Conservation (phyloP, 306 rosid genomes). For the Inga laurina region DNA sequence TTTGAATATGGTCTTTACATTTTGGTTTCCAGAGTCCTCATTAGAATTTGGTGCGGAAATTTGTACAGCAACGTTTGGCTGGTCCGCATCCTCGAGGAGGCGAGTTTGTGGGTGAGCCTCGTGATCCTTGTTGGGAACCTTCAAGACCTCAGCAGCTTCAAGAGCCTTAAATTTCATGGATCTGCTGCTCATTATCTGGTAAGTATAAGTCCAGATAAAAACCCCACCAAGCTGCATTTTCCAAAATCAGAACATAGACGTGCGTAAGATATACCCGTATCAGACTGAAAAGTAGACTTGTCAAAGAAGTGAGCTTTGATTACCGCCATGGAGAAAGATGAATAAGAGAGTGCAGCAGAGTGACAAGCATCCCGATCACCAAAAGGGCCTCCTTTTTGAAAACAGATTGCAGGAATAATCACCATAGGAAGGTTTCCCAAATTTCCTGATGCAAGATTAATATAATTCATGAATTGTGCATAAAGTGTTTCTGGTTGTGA, state of each 20-base stretch:
- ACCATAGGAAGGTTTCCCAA: conserved; percentile 86
- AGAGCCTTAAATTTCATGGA: conserved; percentile 51
- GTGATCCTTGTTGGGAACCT: conserved; percentile 45
- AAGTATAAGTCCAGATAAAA: conserved; percentile 83
- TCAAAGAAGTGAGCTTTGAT: conserved; percentile 13
- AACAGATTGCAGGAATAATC: conserved; percentile 79
- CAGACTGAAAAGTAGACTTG: background rate
- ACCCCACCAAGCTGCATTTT: conserved; percentile 75
- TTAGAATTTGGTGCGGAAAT: background rate
- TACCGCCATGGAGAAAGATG: conserved; percentile 95
- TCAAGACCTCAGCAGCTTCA: conserved; percentile 42
- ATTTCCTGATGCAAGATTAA: conserved; percentile 61
- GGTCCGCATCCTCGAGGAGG: conserved; percentile 50
- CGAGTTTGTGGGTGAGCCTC: conserved; percentile 46
- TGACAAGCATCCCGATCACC: conserved; percentile 54
- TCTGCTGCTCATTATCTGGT: conserved; percentile 52
- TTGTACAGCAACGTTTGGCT: conserved; percentile 28
- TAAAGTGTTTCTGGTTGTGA: background rate
- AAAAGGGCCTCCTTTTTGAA: conserved; percentile 68
- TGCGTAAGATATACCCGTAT: background rate
- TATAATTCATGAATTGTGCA: background rate
- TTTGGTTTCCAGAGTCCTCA: conserved; percentile 42
- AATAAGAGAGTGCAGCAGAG: conserved; percentile 67
- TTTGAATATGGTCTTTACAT: conserved; percentile 43
- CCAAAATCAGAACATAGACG: conserved; percentile 6